Evolutionary conservation across 2,329 filamentous ascomycete genomes (phyloP), one percentile per base, ranked within the genome.

Genomic region (Leptographium radiaticola): DNA sequence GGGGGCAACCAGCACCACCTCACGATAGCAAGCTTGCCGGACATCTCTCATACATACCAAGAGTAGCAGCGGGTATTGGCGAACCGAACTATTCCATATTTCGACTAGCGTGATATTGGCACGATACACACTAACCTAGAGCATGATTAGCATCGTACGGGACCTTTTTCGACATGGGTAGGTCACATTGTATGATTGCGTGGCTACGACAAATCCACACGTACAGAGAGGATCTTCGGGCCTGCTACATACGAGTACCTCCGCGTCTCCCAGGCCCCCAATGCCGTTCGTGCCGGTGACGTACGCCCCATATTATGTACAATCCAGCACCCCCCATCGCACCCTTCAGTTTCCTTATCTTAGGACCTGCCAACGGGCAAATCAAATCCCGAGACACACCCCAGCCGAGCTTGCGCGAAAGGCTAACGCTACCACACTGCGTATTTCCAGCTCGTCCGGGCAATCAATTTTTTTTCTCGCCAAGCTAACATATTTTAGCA

Each of bases 31-130:
- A 18, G 36, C 31, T 30, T 47, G 31, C 45, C 36, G 40, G 20
- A 30, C n/a, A 36, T 49, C 20, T 49, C 34, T 30, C 34, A 49
- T 20, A 48, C 46, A 40, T 13, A 39, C 10, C 36, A 49, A 39
- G 47, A 18, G 47, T 49, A 49, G 33, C 34, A 50, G 49, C 49
- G 49, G 49, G 49, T 50, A 50, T 50, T 42, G 40, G 49, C 38
- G 49, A 50, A n/a, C 12, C 15, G 15, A 16, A 10, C 38, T 15
- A 42, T 4, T 38, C 38, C 49, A 3, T 18, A 18, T 50, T 4
- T 5, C 13, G 25, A n/a, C 13, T 50, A 50, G 49, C 16, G 15
- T 9, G 25, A 18, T 40, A 10, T 10, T 42, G 25, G 36, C n/a
- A 25, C 34, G 38, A 50, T 15, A 31, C 25, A 30, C 13, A 33